Evolutionary conservation across 495 filamentous ascomycete species (phyloP), one percentile per base, ranked within the genome.

Genomic region (Penicillium bialowiezense): DNA sequence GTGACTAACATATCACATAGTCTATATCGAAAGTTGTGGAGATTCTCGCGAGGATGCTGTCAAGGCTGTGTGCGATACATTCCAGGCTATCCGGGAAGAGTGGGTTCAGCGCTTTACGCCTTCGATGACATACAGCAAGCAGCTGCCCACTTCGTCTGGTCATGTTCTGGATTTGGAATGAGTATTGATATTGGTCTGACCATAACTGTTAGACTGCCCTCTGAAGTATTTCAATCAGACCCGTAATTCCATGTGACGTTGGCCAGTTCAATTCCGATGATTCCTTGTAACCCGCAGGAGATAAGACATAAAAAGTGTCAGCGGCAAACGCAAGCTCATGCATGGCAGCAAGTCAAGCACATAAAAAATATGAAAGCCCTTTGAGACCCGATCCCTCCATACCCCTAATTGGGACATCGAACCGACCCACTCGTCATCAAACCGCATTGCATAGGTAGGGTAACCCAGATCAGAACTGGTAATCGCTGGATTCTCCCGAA

Each of bases 1-100:
- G 10, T 26, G 29, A 21, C 32, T 57, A 50, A 59, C 31, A 41
- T 3, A 19, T 51, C 9, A 39, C 23, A 20, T 43, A 83, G 77
- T 80, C 49, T 83, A 82, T 47, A 73, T 83, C 39, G 80, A 83
- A 55, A 77, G 78, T 58, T 74, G 71, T 43, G 69, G 74, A 39
- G 43, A 63, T 23, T 70, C 70, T 39, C 63, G 60, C 17, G 69
- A 74, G 13, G 60, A 68, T 18, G 84, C 84, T 8, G 71, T 72
- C 36, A 53, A 63, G 24, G 72, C 74, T 4, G 85, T 84, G 24
- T 69, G 77, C 50, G 72, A 79, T 48, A 70, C 79, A 13, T 73
- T 80, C 46, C 46, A 68, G 36, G 64, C 72, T 44, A 68, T 88
- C 37, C 50, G 74, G 46, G 67, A 66, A 26, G 77, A 85, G 64